phyloP scores from a whole-genome alignment of 2,329 filamentous ascomycete species.

The Aspergillus sp. region DNA sequence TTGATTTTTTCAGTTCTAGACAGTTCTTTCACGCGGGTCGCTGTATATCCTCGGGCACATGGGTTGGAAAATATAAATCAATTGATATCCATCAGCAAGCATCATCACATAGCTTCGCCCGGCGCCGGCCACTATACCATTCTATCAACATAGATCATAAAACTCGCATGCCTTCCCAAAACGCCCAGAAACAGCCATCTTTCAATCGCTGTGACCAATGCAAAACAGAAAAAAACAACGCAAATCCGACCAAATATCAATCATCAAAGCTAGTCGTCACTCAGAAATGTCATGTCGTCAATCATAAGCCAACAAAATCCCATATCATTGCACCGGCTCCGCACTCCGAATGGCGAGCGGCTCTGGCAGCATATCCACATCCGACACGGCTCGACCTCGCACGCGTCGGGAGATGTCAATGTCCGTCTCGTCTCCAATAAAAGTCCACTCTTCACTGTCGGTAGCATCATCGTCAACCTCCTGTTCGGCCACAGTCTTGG shows the following conservation, averaged over 20 bases:
- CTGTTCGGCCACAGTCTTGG: conserved; percentile 37
- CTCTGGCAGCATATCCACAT: conserved; percentile 22
- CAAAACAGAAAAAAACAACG: too few relatives aligned
- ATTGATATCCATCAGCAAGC: background rate
- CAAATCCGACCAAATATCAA: too few relatives aligned
- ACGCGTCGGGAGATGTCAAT: conserved; percentile 38
- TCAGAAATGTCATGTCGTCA: too few relatives aligned
- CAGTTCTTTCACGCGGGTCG: conserved; percentile 2
- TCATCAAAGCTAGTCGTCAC: too few relatives aligned
- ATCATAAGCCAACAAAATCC: background rate
- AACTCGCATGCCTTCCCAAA: too few relatives aligned
- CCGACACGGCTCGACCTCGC: conserved; percentile 30
- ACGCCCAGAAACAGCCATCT: conserved; percentile 1
- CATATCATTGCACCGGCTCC: background rate
- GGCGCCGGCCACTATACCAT: conserved; percentile 7
- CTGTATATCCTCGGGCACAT: conserved; percentile 4
- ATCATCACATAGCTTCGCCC: too few relatives aligned
- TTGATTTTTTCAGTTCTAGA: conserved; percentile 3
- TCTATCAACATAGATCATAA: conserved; percentile 4
- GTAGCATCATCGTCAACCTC: conserved; percentile 53
- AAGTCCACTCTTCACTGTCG: conserved; percentile 84
- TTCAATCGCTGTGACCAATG: conserved; percentile 1
- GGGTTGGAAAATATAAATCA: background rate
- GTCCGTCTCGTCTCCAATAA: conserved; percentile 67
- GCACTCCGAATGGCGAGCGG: conserved; percentile 5